A percentile compares a stretch with the other conserved stretches of the same genome.
phyloP scores from a whole-genome alignment of 768 basidiomycete species.

The Aureoboletus auriporus region DNA sequence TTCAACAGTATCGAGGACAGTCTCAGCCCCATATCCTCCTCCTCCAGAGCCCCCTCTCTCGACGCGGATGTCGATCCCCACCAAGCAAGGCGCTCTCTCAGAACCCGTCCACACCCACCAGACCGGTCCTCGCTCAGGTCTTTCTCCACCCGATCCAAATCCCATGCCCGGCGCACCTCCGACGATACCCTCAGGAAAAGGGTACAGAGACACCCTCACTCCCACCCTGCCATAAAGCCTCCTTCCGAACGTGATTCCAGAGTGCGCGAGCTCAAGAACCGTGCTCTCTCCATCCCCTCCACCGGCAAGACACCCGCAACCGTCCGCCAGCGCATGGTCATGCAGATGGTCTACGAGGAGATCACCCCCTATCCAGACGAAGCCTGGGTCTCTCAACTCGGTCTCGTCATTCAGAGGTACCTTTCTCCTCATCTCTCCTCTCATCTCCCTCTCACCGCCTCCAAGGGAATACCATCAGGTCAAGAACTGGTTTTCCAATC shows the following conservation, averaged over 20 bases:
- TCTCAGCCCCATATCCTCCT: slow-evolving; percentile 28
- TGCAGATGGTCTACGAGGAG: slow-evolving; percentile 61
- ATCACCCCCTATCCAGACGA: slow-evolving; percentile 64
- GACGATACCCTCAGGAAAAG: slow-evolving; percentile 28
- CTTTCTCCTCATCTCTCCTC: neutral
- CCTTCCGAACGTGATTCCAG: slow-evolving; percentile 28
- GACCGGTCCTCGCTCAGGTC: slow-evolving; percentile 26
- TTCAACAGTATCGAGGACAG: slow-evolving; percentile 30
- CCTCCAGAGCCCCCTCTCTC: slow-evolving; percentile 31
- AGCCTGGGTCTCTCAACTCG: slow-evolving; percentile 56
- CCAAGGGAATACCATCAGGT: slow-evolving; percentile 55
- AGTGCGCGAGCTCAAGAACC: slow-evolving; percentile 29
- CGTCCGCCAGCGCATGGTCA: slow-evolving; percentile 51
- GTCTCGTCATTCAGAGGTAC: slow-evolving; percentile 55
- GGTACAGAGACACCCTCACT: slow-evolving; percentile 19
- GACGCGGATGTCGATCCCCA: slow-evolving; percentile 7
- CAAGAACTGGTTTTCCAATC: slow-evolving; percentile 67
- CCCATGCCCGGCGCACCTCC: slow-evolving; percentile 18
- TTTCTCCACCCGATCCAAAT: slow-evolving; percentile 24
- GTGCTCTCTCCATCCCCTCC: slow-evolving; percentile 31
- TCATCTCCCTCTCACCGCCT: slow-evolving; percentile 2
- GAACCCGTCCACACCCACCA: slow-evolving; percentile 15
- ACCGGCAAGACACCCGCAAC: slow-evolving; percentile 47
- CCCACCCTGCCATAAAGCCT: slow-evolving; percentile 17
- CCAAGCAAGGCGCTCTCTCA: slow-evolving; percentile 24